Percentiles rank a stretch among this genome's conserved stretches.
phyloP scores from a whole-genome alignment of 306 rosid genomes.

The Canavalia gladiata region DNA sequence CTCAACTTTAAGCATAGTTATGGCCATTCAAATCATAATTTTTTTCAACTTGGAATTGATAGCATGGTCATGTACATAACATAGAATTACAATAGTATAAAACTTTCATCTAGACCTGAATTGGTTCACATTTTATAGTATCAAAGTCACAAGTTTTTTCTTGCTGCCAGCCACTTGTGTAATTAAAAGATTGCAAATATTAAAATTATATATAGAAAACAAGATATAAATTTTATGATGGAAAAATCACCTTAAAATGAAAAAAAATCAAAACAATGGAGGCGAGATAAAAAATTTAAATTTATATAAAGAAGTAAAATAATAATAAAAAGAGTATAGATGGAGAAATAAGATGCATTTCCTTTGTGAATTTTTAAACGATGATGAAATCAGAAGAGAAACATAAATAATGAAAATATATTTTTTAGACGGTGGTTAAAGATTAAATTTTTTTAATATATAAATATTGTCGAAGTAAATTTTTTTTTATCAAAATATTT shows the following conservation, averaged over 20 bases:
- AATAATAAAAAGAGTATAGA: background rate
- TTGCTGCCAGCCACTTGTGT: background rate
- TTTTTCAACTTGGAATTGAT: slow-evolving; percentile 17
- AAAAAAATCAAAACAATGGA: background rate
- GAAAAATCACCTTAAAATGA: background rate
- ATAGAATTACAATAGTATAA: background rate
- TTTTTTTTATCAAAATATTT: no score
- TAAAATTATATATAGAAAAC: background rate
- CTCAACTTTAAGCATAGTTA: slow-evolving; percentile 21
- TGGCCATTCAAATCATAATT: background rate
- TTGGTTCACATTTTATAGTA: background rate
- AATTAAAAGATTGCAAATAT: background rate
- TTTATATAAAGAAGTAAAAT: background rate
- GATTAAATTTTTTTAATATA: no score
- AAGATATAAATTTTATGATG: background rate
- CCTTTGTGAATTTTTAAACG: background rate
- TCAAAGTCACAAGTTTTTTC: background rate
- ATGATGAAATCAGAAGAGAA: background rate
- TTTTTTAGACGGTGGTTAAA: no score
- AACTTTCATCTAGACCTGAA: background rate
- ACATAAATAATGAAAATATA: background rate
- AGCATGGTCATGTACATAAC: background rate
- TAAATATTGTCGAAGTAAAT: no score
- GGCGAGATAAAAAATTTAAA: background rate
- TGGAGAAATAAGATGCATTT: background rate